Conservation (phyloP, 1,284 basidiomycete species). For the Ceratobasidium sp. region DNA sequence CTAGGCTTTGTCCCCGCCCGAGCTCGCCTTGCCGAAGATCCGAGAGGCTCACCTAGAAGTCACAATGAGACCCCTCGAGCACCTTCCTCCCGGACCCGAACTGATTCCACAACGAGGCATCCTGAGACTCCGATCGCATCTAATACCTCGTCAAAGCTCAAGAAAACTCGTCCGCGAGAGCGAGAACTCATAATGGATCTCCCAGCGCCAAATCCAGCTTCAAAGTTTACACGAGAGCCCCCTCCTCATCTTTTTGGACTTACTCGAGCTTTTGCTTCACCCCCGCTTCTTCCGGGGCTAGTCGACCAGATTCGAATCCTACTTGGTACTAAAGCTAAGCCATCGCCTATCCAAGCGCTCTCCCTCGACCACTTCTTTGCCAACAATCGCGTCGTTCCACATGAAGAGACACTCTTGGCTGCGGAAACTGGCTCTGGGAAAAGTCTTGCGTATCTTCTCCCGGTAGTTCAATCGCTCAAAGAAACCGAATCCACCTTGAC, state of each 20-base stretch:
- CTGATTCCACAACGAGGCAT: background rate
- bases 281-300: conserved; percentile 76
- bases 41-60: background rate
- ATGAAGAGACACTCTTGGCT: conserved; percentile 76
- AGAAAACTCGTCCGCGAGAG: background rate
- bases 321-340: conserved; percentile 68
- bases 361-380: conserved; percentile 72
- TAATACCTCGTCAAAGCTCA: background rate
- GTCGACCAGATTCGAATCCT: conserved; percentile 68
- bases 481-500: conserved; percentile 61
- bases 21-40: conserved; percentile 28
- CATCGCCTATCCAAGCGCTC: conserved; percentile 83
- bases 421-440: conserved; percentile 93
- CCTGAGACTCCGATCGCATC: background rate
- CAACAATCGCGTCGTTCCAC: conserved; percentile 26
- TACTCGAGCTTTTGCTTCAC: conserved; percentile 67
- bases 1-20: conserved; percentile 29
- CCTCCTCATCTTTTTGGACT: background rate
- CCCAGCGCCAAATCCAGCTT: conserved; percentile 54
- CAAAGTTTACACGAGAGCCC: conserved; percentile 11
- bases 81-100: background rate
- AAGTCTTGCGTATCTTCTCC: conserved; percentile 89
- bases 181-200: conserved; percentile 31
- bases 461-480: conserved; percentile 84
- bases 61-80: background rate